A percentile compares a stretch with the other conserved stretches of the same genome.
These are phyloP conservation scores for Kregervanrija delftensis DNA, from an alignment of 805 yeast genomes.

Conservation along the genomic window DNA sequence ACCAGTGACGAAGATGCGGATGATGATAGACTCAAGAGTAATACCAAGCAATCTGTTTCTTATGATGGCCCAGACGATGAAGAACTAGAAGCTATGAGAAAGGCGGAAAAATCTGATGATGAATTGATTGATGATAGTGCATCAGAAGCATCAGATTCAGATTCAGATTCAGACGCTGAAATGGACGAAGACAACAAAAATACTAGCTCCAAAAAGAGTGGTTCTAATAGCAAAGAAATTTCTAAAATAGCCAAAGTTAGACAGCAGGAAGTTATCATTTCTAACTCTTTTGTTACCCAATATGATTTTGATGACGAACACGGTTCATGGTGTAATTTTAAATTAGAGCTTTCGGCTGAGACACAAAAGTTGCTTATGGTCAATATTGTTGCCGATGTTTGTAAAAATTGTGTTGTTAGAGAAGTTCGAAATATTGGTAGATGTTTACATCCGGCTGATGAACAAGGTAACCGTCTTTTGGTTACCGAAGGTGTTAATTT, in stretches of 20 bases:
- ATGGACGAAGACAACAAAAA: constrained; percentile 24
- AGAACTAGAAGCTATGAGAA: constrained; percentile 82
- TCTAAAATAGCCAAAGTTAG: constrained; percentile 70
- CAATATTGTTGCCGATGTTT: constrained; percentile 86
- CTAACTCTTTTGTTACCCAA: constrained; percentile 66
- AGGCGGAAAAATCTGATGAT: constrained; percentile 71
- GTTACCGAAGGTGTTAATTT: constrained; percentile 98
- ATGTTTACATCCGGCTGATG: constrained; percentile 76
- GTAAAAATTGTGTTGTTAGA: constrained; percentile 85
- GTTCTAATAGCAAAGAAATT: constrained; percentile 26
- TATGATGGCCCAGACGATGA: constrained; percentile 96
- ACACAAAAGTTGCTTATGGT: constrained; percentile 95
- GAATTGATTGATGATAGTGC: constrained; percentile 45
- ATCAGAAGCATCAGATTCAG: constrained; percentile 32
- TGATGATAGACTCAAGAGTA: constrained; percentile 48
- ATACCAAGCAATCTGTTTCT: constrained; percentile 80
- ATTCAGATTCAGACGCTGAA: constrained; percentile 37
- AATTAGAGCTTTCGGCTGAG: constrained; percentile 72
- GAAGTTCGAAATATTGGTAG: constrained; percentile 89
- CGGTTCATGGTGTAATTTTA: constrained; percentile 93
- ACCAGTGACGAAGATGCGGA: constrained; percentile 32
- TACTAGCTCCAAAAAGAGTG: constrained; percentile 9
- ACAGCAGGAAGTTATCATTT: constrained; percentile 71
- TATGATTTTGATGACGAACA: constrained; percentile 84
- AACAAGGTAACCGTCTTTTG: constrained; percentile 64